Conservation (phyloP, 1,284 basidiomycete genomes). For the Ganoderma multipileum region DNA sequence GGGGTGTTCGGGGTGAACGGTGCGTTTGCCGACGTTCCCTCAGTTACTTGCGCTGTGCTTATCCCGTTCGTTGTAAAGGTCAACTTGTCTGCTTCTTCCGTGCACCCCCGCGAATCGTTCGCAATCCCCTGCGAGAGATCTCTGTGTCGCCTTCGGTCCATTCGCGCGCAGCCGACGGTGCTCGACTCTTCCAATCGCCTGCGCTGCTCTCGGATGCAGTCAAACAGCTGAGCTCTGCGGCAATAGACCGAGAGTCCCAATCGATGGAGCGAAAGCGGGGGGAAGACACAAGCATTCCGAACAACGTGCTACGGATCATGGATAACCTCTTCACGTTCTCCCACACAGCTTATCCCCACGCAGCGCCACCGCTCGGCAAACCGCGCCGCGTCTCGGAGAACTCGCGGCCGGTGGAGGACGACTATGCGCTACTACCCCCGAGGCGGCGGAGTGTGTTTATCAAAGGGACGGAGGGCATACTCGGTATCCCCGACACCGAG, state of each 20-base stretch:
- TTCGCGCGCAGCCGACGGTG: conserved; percentile 41
- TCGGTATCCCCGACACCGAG: conserved; percentile 58
- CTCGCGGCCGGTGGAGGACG: conserved; percentile 43
- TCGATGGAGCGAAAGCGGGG: conserved; percentile 48
- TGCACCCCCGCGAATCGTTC: conserved; percentile 73
- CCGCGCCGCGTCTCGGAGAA: conserved; percentile 44
- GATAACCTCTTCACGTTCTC: conserved; percentile 72
- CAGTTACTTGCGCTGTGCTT: background rate
- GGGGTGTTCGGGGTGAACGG: conserved; percentile 89
- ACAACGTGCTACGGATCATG: conserved; percentile 69
- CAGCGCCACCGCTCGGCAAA: conserved; percentile 32
- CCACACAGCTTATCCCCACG: conserved; percentile 31
- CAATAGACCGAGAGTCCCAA: conserved; percentile 54
- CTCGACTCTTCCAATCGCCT: conserved; percentile 65
- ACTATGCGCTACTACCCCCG: conserved; percentile 50
- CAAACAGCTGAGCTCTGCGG: conserved; percentile 62
- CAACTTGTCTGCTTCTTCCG: conserved; percentile 89
- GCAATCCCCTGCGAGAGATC: conserved; percentile 57
- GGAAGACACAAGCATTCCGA: conserved; percentile 49
- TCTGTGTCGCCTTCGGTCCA: conserved; percentile 52
- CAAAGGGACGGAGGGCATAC: conserved; percentile 60
- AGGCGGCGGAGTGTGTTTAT: conserved; percentile 62
- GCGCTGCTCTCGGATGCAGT: conserved; percentile 74
- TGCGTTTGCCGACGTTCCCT: conserved; percentile 39
- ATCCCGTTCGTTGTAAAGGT: conserved; percentile 50